These are phyloP conservation scores for Kwoniella europaea DNA, from an alignment of 768 basidiomycete genomes.

Conservation along the genomic window DNA sequence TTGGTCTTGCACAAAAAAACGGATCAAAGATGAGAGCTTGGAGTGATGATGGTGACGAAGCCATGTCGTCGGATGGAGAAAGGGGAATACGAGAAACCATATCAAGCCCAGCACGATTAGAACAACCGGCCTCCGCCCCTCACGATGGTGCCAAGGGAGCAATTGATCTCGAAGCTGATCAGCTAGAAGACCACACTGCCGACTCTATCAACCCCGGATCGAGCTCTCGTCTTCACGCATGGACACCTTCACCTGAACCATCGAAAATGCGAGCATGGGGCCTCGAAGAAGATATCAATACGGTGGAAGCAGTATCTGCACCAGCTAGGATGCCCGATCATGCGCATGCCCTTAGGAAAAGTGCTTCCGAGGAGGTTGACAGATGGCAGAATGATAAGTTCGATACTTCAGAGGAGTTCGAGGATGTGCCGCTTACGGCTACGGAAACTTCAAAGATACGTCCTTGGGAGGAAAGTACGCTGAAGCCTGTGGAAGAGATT, in stretches of 20 bases:
- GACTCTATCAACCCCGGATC: not conserved
- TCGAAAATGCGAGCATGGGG: slow-evolving; percentile 21
- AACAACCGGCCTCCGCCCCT: too few relatives aligned
- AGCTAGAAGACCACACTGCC: not conserved
- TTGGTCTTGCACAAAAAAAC: not conserved
- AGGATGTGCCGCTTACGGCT: slow-evolving; percentile 3
- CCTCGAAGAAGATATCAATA: slow-evolving; percentile 1
- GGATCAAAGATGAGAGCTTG: slow-evolving; percentile 6
- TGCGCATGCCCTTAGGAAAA: not conserved
- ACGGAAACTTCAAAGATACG: not conserved
- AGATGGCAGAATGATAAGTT: slow-evolving; percentile 11
- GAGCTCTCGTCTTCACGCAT: not conserved
- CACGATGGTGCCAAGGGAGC: not conserved
- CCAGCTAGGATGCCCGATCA: not conserved
- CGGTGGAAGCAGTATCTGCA: not conserved
- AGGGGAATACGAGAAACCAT: not conserved
- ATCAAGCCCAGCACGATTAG: not conserved
- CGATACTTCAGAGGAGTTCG: not conserved
- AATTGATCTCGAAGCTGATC: not conserved
- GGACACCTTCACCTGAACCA: slow-evolving; percentile 7
- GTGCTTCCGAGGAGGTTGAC: not conserved
- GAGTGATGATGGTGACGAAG: slow-evolving; percentile 2
- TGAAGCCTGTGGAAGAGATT: not conserved
- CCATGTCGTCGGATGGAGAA: not conserved
- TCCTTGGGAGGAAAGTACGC: not conserved